Evolutionary conservation across 2,329 filamentous ascomycete genomes (phyloP), one percentile per base, ranked within the genome.

Genomic region (Magnaporthiopsis rhizophila): DNA sequence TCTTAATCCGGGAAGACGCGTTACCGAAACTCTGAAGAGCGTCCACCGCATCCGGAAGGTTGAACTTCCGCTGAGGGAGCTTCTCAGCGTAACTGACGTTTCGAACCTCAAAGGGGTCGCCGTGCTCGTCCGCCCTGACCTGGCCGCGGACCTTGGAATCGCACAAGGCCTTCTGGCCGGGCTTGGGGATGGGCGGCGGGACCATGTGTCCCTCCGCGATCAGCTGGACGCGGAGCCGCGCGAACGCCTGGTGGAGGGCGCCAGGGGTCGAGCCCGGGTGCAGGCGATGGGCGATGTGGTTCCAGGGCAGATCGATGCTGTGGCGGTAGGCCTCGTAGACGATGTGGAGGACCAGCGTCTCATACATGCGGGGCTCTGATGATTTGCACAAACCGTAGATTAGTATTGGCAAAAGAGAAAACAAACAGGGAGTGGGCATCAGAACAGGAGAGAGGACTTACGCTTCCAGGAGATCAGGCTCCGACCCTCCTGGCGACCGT

Each of bases 311-410:
- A 1, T 72, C 69, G 30, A 76, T 68, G 34, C 71, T 71, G 61
- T 72, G 67, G 6, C 73, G 67, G 15, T 65, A 64, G 50, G 71
- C 74, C 67, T 81, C 79, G 45, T 78, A 81, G 13, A 76, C 70
- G 0, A 80, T 66, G 64, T 75, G 69, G 0, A 81, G 70, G 0
- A 81, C 65, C 0, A 80, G 67, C 68, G 81, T 81, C 53, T 81
- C 79, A 0, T 73, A 70, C 77, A 81, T 82, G 12, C 79, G 75
- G 12, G 77, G 75, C 0, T 78, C 79, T 82, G 60, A 7, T 24
- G 13, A 9, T 30, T 7, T 45, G 13, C 36, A 13, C 36, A 38
- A 6, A 18, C 11, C 13, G 36, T 38, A 6, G 9, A 11, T 36
- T 36, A 36, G 34, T 11, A 36, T 15, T 15, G 15, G 18, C 18